Conservation (phyloP, 1,284 basidiomycete genomes). For the Cerrena zonata region DNA sequence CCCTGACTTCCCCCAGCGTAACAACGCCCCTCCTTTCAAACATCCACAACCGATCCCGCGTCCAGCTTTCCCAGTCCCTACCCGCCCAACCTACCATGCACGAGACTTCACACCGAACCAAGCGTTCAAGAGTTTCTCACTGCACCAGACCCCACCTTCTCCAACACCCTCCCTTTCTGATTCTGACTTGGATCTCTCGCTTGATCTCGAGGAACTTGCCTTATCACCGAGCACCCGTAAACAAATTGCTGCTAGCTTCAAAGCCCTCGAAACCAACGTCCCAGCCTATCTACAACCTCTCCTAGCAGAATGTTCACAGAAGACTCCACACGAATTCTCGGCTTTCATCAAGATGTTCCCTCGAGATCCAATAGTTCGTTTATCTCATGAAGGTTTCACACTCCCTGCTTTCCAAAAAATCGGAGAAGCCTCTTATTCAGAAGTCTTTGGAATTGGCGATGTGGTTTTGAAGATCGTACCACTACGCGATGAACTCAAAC, state of each 20-base stretch:
- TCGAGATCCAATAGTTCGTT: conserved; percentile 54
- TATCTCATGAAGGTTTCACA: conserved; percentile 19
- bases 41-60: background rate
- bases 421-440: conserved; percentile 94
- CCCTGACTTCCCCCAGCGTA: background rate
- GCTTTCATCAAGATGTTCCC: conserved; percentile 75
- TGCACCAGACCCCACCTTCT: conserved; percentile 45
- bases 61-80: conserved; percentile 28
- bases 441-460: conserved; percentile 86
- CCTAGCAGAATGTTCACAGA: conserved; percentile 62
- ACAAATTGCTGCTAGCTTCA: conserved; percentile 10
- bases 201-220: conserved; percentile 50
- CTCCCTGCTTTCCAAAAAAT: conserved; percentile 65
- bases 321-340: conserved; percentile 66
- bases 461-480: conserved; percentile 87
- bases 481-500: conserved; percentile 46
- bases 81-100: conserved; percentile 31
- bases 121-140: conserved; percentile 28
- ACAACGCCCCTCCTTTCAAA: background rate
- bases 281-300: conserved; percentile 54
- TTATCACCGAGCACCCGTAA: conserved; percentile 28
- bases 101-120: conserved; percentile 67
- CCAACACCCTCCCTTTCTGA: conserved; percentile 41
- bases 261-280: conserved; percentile 9
- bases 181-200: conserved; percentile 50